A percentile compares a stretch with the other conserved stretches of the same genome.
These are phyloP conservation scores for Fusarium sp. DNA, from an alignment of 2,329 filamentous ascomycete species.

Conservation along the genomic window DNA sequence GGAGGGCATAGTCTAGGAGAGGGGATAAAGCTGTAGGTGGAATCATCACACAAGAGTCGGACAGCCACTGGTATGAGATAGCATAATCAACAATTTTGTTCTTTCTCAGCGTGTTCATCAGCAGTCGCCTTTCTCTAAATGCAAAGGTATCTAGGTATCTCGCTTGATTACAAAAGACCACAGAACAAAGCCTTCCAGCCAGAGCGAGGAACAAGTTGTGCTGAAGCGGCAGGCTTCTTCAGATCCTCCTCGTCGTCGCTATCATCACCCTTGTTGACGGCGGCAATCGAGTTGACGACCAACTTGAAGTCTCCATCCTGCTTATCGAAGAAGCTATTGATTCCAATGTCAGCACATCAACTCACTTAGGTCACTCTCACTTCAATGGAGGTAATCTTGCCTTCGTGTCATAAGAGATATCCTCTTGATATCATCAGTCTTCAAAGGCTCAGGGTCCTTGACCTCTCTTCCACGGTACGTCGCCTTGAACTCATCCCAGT, in stretches of 20 bases:
- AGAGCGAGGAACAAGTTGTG: slow-evolving; percentile 9
- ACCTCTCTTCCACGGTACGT: slow-evolving; percentile 79
- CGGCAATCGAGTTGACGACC: slow-evolving; percentile 49
- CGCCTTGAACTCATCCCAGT: slow-evolving; percentile 74
- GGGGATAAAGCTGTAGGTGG: too few species aligned
- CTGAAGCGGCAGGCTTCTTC: slow-evolving; percentile 29
- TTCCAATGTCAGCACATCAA: slow-evolving; percentile 45
- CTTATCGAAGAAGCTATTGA: slow-evolving; percentile 76
- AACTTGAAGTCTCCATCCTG: slow-evolving; percentile 75
- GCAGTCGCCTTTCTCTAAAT: neutral
- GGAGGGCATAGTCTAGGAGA: too few species aligned
- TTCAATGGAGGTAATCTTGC: slow-evolving; percentile 56
- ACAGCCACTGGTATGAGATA: neutral
- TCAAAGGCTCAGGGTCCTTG: slow-evolving; percentile 69
- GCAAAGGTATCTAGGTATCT: neutral
- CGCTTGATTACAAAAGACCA: slow-evolving; percentile 39
- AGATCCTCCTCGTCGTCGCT: slow-evolving; percentile 42
- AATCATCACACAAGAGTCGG: neutral
- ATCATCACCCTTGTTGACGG: slow-evolving; percentile 42
- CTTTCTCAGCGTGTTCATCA: neutral
- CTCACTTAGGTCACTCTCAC: neutral
- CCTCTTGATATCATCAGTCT: slow-evolving; percentile 71
- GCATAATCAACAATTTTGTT: neutral
- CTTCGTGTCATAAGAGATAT: slow-evolving; percentile 86
- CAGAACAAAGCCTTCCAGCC: slow-evolving; percentile 49